phyloP scores from a whole-genome alignment of 2,329 filamentous ascomycete species.

The Saccharata proteae region DNA sequence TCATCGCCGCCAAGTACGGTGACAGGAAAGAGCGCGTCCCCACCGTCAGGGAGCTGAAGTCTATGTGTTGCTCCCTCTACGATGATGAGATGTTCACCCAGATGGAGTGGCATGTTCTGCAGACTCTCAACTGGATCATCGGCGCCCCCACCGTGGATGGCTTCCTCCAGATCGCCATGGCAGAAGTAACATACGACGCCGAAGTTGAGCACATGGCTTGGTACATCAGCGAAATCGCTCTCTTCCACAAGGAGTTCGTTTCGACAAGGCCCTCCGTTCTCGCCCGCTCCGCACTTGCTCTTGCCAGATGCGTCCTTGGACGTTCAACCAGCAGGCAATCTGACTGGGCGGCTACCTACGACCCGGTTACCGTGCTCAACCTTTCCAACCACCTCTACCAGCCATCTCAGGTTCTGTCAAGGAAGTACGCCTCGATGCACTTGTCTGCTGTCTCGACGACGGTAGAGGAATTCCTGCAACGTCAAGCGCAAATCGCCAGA shows the following conservation, averaged over 20 bases:
- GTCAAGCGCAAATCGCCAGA: constrained; percentile 44
- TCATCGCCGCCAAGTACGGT: constrained; percentile 97
- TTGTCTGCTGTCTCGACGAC: constrained; percentile 52
- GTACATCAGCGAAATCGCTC: constrained; percentile 87
- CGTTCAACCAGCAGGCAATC: constrained; percentile 63
- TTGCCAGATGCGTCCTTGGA: constrained; percentile 75
- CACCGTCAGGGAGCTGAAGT: constrained; percentile 91
- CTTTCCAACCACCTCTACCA: constrained; percentile 54
- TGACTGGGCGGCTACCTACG: constrained; percentile 62
- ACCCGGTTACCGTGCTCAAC: constrained; percentile 53
- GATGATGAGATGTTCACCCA: constrained; percentile 99
- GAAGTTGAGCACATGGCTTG: constrained; percentile 91
- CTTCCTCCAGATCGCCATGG: constrained; percentile 78
- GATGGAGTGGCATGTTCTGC: constrained; percentile 99
- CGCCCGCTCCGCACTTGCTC: constrained; percentile 73
- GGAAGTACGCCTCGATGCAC: constrained; percentile 57
- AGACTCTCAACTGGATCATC: constrained; percentile 92
- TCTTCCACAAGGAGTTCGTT: constrained; percentile 96
- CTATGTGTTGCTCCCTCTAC: constrained; percentile 97
- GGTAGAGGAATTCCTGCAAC: constrained; percentile 54
- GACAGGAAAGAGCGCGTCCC: constrained; percentile 99
- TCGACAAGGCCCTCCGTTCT: constrained; percentile 84
- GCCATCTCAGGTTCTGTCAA: constrained; percentile 53
- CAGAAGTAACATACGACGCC: constrained; percentile 61
- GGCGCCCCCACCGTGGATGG: constrained; percentile 93